Evolutionary conservation across 1,284 basidiomycete species (phyloP), one percentile per base, ranked within the genome.

Genomic region (Pseudozyma thailandica): DNA sequence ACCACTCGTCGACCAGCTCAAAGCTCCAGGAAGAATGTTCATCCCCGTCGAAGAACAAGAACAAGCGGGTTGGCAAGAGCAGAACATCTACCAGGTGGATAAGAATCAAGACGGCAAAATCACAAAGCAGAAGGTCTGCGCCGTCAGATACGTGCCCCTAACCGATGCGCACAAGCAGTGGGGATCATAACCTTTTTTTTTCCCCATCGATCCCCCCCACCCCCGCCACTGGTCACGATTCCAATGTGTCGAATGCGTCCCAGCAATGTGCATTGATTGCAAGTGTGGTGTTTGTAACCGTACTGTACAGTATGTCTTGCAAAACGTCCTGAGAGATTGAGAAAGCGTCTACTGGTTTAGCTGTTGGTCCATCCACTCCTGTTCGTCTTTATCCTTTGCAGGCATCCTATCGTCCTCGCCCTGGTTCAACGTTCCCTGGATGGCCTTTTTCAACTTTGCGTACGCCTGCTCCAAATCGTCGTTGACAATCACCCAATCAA

Each of bases 401-500:
- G 78, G 78, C 53, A 80, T 64, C 16, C 26, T 25, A 53, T 79
- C 77, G 35, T 64, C 68, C 57, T 71, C 46, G 4, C 61, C 64
- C 33, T 57, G 23, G 28, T 70, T 41, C 15, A 75, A 45, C 28
- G 55, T 70, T 18, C 55, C 58, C 15, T 58, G 23, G 42, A 75
- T 64, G 30, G 74, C 73, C 35, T 25, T 41, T 48, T 72, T 76
- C 80, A 88, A 80, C 51, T 85, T 74, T 7, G 83, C 84, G 79
- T 96, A 97, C 5, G 95, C 92, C 9, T 88, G 84, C 37, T 95
- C 91, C 8, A 98, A 82, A 79, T 95, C 89, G 77, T 96, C 93
- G 84, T 98, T 98, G 68, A 98, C 89, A 69, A 98, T 90, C 56
- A 97, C 88, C 43, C 91, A 81, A 82, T 98, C 91, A 77, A 94